Percentiles rank a stretch among this genome's conserved stretches.
phyloP scores from a whole-genome alignment of 768 basidiomycete genomes.

The Hypholoma fasciculare region DNA sequence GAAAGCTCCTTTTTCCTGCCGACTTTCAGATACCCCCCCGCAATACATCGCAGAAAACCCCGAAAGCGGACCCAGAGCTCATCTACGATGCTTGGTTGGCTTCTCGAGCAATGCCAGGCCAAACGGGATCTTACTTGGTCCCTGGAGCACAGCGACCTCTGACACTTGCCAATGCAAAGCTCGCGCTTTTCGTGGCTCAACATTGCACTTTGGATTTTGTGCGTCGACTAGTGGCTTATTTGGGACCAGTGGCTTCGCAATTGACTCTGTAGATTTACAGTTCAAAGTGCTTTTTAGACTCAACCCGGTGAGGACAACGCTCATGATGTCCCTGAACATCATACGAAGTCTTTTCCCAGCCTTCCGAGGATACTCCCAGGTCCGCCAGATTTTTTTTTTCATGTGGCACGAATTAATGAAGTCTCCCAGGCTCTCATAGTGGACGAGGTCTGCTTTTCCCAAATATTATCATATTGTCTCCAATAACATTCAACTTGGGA shows the following conservation, averaged over 20 bases:
- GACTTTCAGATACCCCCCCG: conserved; percentile 33
- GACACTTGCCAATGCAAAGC: conserved; percentile 50
- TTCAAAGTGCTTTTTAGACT: conserved; percentile 45
- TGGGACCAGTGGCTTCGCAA: not conserved
- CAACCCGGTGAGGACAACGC: conserved; percentile 68
- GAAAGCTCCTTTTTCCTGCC: conserved; percentile 36
- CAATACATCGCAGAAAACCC: conserved; percentile 19
- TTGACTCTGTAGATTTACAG: conserved; percentile 22
- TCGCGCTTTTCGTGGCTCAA: conserved; percentile 57
- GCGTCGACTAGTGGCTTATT: conserved; percentile 16
- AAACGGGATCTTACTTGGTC: conserved; percentile 46
- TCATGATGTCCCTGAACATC: conserved; percentile 72
- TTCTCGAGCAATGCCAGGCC: conserved; percentile 50
- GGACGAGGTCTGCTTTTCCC: conserved; percentile 61
- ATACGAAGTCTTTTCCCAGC: conserved; percentile 77
- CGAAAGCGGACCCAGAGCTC: conserved; percentile 25
- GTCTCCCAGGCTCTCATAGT: conserved; percentile 66
- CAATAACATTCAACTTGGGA: conserved; percentile 15
- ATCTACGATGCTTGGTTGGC: conserved; percentile 59
- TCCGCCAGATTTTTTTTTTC: conserved; percentile 23
- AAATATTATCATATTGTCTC: conserved; percentile 12
- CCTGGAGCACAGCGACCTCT: conserved; percentile 74
- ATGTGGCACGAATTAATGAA: conserved; percentile 20
- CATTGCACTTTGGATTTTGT: conserved; percentile 58
- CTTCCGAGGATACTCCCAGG: conserved; percentile 82